Conservation (phyloP, 768 basidiomycete species). For the Tulasnella sp. region DNA sequence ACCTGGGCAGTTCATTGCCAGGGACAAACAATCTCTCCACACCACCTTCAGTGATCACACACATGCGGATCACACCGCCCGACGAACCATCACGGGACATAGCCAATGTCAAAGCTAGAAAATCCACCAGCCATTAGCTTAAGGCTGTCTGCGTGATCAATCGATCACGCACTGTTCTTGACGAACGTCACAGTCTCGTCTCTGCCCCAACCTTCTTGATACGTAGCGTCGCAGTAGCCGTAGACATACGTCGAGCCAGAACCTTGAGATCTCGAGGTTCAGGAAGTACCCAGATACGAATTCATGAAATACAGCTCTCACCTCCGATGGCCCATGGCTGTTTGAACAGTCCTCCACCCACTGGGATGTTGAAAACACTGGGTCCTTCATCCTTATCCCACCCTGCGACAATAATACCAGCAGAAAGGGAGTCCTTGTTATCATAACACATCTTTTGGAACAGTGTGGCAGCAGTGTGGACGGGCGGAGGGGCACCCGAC, state of each 20-base stretch:
- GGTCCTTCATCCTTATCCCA: constrained; percentile 91
- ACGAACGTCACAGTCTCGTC: constrained; percentile 92
- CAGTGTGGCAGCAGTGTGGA: constrained; percentile 65
- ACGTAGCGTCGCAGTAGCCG: constrained; percentile 99
- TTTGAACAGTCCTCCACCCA: constrained; percentile 92
- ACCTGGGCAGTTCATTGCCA: constrained; percentile 70
- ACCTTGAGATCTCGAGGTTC: constrained; percentile 34
- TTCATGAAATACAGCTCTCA: constrained; percentile 27
- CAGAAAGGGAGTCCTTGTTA: constrained; percentile 80
- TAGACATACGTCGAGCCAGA: constrained; percentile 98
- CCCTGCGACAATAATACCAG: constrained; percentile 95
- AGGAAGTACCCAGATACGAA: not conserved
- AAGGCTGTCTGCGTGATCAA: not conserved
- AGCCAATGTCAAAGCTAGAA: constrained; percentile 75
- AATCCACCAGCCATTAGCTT: not conserved
- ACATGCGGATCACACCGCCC: constrained; percentile 95
- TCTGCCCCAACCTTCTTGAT: constrained; percentile 78
- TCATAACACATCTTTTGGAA: constrained; percentile 86
- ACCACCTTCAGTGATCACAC: constrained; percentile 84
- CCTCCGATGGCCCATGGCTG: constrained; percentile 99
- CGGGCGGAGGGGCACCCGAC: constrained; percentile 55
- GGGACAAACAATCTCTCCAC: constrained; percentile 91
- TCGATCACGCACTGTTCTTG: constrained; percentile 66
- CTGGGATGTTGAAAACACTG: constrained; percentile 91
- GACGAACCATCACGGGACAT: constrained; percentile 98